Base-by-base conservation (phyloP, 2,329 filamentous ascomycete species). In the Leptographium procerum region DNA sequence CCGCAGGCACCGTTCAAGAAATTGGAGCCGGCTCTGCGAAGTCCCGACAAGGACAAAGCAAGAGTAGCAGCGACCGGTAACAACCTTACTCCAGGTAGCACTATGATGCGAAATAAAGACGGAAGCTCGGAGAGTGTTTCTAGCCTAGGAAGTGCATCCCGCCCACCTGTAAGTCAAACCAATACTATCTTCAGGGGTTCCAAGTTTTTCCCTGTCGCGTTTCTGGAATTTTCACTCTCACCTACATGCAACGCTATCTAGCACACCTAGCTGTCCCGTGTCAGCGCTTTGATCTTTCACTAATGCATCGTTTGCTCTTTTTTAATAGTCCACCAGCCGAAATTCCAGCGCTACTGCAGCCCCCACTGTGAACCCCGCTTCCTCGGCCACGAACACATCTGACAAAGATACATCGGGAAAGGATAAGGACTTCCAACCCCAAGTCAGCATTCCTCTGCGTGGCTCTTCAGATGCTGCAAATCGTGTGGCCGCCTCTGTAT, bases 41-140 rank as follows among this genome's bases (percentile, higher is more conserved):
- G 65, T 59, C 55, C 65, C 60, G 74, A 75, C 36, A 73, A 71
- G 62, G 71, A 75, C 11, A 57, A 55, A 31, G 67, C 69, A 56
- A 78, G 75, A 64, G 67, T 72, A 16, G 28, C 43, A 9, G 40
- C 16, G 6, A 19, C 34, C 11, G 11, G 24, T 43, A 24, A 24
- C 24, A 28, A 19, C 22, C 52, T 36, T 8, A 14, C 33, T 16
- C 28, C 34, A 9, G 28, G 19, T 19, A 22, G 5, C 10, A 19
- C 6, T 36, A 61, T 64, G 55, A 6, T 48, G 50, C 71, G 73
- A 62, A 70, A 69, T 57, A 74, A 77, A 56, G 83, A 77, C 65
- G 80, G 76, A 57, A 88, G 85, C 67, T 81, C 81, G 28, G 86
- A 88, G 59, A 89, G 86, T 66, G 72, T 81, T 33, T 85, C 83